A percentile compares a stretch with the other conserved stretches of the same genome.
phyloP scores from a whole-genome alignment of 1,284 basidiomycete genomes.

The Ustilago bromivora region DNA sequence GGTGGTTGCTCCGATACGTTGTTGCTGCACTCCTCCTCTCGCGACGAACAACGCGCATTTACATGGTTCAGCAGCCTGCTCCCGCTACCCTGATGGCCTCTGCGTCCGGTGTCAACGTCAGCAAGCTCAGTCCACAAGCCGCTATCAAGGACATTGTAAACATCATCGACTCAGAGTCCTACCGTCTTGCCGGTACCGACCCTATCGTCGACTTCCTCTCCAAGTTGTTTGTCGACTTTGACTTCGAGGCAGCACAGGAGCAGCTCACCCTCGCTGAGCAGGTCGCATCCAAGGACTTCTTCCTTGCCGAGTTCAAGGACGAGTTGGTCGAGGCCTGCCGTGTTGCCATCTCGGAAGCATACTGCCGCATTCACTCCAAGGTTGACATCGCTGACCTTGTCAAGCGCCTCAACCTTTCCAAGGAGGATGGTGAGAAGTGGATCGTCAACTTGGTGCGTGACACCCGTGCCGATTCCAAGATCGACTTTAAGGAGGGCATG shows the following conservation, averaged over 20 bases:
- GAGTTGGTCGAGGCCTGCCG: constrained; percentile 96
- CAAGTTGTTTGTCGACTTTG: constrained; percentile 92
- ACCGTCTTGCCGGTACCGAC: constrained; percentile 82
- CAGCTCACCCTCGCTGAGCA: constrained; percentile 83
- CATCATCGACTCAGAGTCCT: constrained; percentile 65
- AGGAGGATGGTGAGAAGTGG: constrained; percentile 98
- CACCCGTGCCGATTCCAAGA: constrained; percentile 96
- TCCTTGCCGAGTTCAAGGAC: constrained; percentile 87
- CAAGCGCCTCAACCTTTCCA: constrained; percentile 87
- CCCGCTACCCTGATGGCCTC: constrained; percentile 45
- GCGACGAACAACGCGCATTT: constrained; percentile 74
- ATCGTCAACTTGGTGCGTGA: constrained; percentile 98
- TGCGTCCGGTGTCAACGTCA: constrained; percentile 44
- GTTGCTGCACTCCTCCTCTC: constrained; percentile 91
- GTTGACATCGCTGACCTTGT: constrained; percentile 97
- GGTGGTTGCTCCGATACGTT: constrained; percentile 95
- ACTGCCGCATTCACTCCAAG: constrained; percentile 95
- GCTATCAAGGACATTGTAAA: constrained; percentile 67
- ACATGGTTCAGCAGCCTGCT: constrained; percentile 57
- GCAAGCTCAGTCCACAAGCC: constrained; percentile 64
- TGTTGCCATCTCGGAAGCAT: constrained; percentile 94
- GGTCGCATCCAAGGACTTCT: constrained; percentile 92
- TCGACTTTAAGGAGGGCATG: constrained; percentile 95
- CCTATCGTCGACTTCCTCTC: constrained; percentile 93
- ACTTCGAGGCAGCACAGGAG: constrained; percentile 88